A percentile compares a stretch with the other conserved stretches of the same genome.
phyloP scores from a whole-genome alignment of 768 basidiomycete species.

The Termitomyces bulborhizus region DNA sequence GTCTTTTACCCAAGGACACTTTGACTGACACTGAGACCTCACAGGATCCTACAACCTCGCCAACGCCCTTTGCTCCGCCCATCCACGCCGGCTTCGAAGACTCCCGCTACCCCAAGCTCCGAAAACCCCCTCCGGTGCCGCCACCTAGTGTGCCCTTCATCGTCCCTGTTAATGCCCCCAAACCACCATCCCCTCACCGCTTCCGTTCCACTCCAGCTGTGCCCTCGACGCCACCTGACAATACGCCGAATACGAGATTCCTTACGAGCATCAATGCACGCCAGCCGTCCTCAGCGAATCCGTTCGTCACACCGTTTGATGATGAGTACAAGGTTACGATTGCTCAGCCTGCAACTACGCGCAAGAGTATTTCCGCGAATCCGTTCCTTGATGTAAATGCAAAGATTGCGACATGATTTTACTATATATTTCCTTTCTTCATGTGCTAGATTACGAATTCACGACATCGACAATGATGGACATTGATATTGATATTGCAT shows the following conservation, averaged over 20 bases:
- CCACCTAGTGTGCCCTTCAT: not conserved
- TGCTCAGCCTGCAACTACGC: conserved; percentile 17
- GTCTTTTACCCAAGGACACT: conserved; percentile 23
- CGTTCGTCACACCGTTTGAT: conserved; percentile 78
- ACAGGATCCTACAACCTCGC: conserved; percentile 11
- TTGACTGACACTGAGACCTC: conserved; percentile 27
- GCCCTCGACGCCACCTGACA: conserved; percentile 11
- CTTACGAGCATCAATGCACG: conserved; percentile 38
- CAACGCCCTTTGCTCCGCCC: conserved; percentile 20
- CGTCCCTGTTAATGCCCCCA: not conserved
- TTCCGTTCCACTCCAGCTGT: conserved; percentile 9
- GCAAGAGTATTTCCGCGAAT: conserved; percentile 47
- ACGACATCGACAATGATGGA: not conserved
- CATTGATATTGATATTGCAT: not conserved
- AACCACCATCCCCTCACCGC: not conserved
- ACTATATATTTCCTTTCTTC: too few species aligned
- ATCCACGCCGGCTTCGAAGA: conserved; percentile 27
- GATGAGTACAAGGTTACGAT: conserved; percentile 46
- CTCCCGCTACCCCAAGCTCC: conserved; percentile 9
- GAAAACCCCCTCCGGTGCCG: not conserved
- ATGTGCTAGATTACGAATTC: not conserved
- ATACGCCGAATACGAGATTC: conserved; percentile 37
- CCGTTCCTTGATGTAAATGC: conserved; percentile 29
- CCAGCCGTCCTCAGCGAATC: conserved; percentile 38
- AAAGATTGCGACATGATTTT: conserved; percentile 5